Evolutionary conservation across 2,329 filamentous ascomycete species (phyloP).

Genomic region (Diaporthe helianthi): DNA sequence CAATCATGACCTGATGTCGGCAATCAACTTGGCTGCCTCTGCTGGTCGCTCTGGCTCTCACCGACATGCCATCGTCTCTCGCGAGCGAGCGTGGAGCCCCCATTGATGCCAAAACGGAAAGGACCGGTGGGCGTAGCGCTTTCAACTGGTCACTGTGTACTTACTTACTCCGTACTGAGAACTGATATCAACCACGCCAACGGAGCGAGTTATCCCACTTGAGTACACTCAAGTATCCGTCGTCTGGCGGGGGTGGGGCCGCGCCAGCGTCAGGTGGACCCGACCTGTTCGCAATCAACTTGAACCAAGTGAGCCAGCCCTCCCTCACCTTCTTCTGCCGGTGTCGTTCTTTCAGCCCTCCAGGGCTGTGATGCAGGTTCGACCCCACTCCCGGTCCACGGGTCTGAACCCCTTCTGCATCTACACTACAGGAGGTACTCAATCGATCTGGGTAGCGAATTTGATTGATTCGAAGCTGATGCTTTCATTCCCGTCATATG

Average conservation of each 20-base stretch:
- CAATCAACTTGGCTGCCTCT: background rate
- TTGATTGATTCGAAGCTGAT: background rate
- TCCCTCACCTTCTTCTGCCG: constrained; percentile 3
- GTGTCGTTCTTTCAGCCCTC: background rate
- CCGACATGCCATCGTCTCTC: constrained; percentile 3
- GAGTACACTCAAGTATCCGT: no score
- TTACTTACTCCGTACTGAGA: no score
- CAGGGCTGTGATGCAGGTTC: background rate
- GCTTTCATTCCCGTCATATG: background rate
- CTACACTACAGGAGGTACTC: no score
- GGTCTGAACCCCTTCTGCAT: constrained; percentile 4
- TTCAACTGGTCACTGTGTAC: constrained; percentile 4
- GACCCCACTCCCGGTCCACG: background rate
- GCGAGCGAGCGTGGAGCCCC: no score
- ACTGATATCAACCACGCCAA: background rate
- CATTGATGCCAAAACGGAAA: background rate
- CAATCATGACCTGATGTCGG: no score
- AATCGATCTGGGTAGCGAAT: constrained; percentile 1
- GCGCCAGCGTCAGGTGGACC: background rate
- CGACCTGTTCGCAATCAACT: constrained; percentile 2
- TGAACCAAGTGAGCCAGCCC: no score
- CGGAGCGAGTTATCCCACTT: no score
- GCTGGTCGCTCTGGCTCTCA: constrained; percentile 2
- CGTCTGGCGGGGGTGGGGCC: background rate
- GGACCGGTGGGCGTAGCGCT: background rate